phyloP scores from a whole-genome alignment of 164 flowering plant species.

The Santalum album region DNA sequence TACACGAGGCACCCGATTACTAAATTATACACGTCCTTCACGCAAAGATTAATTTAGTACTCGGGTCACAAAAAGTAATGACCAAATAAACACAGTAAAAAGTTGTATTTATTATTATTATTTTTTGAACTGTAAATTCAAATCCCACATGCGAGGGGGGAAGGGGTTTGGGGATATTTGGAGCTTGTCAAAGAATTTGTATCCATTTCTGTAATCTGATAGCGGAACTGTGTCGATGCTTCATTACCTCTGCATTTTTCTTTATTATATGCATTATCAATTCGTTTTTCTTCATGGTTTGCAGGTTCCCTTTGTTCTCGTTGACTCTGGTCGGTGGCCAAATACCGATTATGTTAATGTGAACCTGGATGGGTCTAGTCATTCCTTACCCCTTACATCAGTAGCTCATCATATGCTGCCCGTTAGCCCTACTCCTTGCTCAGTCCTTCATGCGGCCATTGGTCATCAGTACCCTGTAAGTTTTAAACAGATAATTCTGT shows the following conservation, averaged over 20 bases:
- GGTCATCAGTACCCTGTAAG: slow-evolving; percentile 57
- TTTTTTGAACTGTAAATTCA: too few relatives aligned
- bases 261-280: neutral
- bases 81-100: too few relatives aligned
- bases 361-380: slow-evolving; percentile 52
- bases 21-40: too few relatives aligned
- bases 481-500: slow-evolving; percentile 1
- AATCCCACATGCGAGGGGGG: too few relatives aligned
- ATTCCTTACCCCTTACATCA: slow-evolving; percentile 69
- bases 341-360: slow-evolving; percentile 32
- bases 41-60: too few relatives aligned
- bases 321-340: slow-evolving; percentile 39
- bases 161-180: neutral
- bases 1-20: too few relatives aligned
- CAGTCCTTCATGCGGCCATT: slow-evolving; percentile 68
- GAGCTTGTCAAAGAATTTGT: neutral
- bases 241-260: too few relatives aligned
- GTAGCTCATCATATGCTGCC: slow-evolving; percentile 70
- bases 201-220: neutral
- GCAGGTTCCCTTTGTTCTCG: slow-evolving; percentile 87
- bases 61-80: too few relatives aligned
- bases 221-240: too few relatives aligned
- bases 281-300: neutral
- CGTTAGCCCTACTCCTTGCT: slow-evolving; percentile 46
- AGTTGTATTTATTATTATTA: too few relatives aligned